Evolutionary conservation across 768 basidiomycete species (phyloP), one percentile per base, ranked within the genome.

Genomic region (Xerocomus spinulosus): DNA sequence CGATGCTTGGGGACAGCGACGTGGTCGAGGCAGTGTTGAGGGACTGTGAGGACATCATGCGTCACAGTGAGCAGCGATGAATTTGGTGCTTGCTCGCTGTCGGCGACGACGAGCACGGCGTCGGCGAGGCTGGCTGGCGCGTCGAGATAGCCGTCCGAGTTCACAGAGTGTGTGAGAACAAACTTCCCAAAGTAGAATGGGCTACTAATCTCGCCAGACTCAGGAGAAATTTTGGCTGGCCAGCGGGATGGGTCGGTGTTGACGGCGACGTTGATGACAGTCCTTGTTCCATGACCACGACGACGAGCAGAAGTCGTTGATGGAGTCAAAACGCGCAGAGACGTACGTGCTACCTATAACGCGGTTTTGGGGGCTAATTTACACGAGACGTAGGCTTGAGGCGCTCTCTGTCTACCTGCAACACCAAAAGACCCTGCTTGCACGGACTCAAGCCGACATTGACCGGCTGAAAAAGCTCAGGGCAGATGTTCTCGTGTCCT

Each of bases 401-500:
- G 83, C 82, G 71, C 82, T 89, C 56, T 76, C 80, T 57, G 68
- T 68, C 40, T 89, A 82, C 66, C 76, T 89, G 52, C 71, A 76
- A 46, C 69, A 76, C 34, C 87, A 89, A 67, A 77, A 68, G 62
- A 61, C 70, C 17, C 55, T 86, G 28, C 77, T 89, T 33, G 72
- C 74, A 41, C 76, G 76, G 26, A 83, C 83, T 24, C 76, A 79
- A 52, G 66, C 74, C 54, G 85, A 88, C 68, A 77, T 89, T 60
- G 75, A 74, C 42, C 68, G 73, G 18, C 72, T 90, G 18, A 71
- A 71, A 39, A 60, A 60, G 33, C 68, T 83, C 26, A 75, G 70
- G 50, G 64, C 55, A 14, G 63, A 75, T 34, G 68, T 72, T 2
- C 50, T 69, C 17, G 55, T 54, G 5, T 61, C 69, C 24, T 68